Base-by-base conservation (phyloP, 768 basidiomycete genomes). In the Russula compacta region DNA sequence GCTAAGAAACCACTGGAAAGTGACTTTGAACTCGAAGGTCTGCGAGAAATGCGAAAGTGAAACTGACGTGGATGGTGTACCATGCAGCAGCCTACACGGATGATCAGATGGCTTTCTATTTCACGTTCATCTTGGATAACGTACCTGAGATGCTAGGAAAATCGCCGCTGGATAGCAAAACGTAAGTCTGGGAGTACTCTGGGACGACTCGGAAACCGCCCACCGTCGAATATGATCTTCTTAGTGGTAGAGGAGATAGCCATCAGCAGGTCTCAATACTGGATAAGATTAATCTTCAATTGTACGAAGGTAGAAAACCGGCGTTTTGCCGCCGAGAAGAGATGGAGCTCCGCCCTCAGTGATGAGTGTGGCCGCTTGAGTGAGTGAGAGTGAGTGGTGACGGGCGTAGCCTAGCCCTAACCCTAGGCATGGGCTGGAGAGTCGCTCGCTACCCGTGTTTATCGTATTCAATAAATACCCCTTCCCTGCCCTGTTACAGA, bases 11-110 rank as follows among this genome's bases (percentile, higher is more conserved):
- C 87, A 89, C 88, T 91, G 50, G 46, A 35, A 52, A 51, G 1
- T 51, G 35, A 38, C 48, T 47, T 55, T 39, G 48, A 50, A 59
- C 21, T 50, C 51, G 50, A 32, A 32, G 15, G 44, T 7, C 32
- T 58, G 2, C 47, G 12, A 14, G 17, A 36, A 21, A 29, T 39
- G 32, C 33, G 52, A 56, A 32, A 14, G 32, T 17, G n/a, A 40
- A 29, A 76, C 84, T 67, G 63, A 87, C 88, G 69, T 81, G 78
- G 62, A 89, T 76, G 35, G 88, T 85, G 71, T 89, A 91, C 71
- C 85, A 90, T 64, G 85, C 73, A 38, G 88, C 89, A 73, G 84
- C 85, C 89, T 92, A 81, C 62, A 38, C 15, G 32, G 40, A 24
- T 54, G 19, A 29, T 43, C 52, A 47, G 61, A 58, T 15, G 33